Conservation (phyloP, 495 filamentous ascomycete species). For the Xylaria longipes region DNA sequence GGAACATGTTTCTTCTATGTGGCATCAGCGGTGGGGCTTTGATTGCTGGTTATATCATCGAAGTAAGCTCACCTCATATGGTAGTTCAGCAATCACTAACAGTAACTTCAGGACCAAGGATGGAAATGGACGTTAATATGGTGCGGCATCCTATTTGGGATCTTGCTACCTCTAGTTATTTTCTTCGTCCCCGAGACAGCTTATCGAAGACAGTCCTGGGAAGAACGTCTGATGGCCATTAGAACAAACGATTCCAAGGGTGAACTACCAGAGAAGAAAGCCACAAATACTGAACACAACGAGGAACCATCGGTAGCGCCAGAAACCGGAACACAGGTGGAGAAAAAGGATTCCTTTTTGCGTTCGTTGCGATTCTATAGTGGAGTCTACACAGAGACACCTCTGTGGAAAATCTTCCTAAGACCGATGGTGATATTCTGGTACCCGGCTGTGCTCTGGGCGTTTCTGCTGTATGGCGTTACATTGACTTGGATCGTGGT, state of each 20-base stretch:
- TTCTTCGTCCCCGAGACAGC: conserved; percentile 62
- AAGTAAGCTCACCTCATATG: conserved; percentile 30
- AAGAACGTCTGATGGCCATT: conserved; percentile 32
- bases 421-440: conserved; percentile 58
- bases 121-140: conserved; percentile 62
- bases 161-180: conserved; percentile 53
- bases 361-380: conserved; percentile 42
- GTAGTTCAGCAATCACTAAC: not conserved
- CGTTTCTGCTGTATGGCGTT: conserved; percentile 58
- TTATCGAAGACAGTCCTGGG: conserved; percentile 48
- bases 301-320: conserved; percentile 31
- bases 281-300: conserved; percentile 22
- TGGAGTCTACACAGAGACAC: conserved; percentile 51
- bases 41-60: conserved; percentile 60
- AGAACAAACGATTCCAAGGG: conserved; percentile 33
- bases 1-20: conserved; percentile 67
- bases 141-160: conserved; percentile 60
- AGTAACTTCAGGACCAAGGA: conserved; percentile 47
- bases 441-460: conserved; percentile 63
- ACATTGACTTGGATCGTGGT: conserved; percentile 61
- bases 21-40: conserved; percentile 58
- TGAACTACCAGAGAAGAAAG: conserved; percentile 40
- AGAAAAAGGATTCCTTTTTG: conserved; percentile 42
- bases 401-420: conserved; percentile 57
- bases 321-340: conserved; percentile 30